These are phyloP conservation scores for Tylopilus vinaceipallidus DNA, from an alignment of 768 basidiomycete species.

Conservation along the genomic window DNA sequence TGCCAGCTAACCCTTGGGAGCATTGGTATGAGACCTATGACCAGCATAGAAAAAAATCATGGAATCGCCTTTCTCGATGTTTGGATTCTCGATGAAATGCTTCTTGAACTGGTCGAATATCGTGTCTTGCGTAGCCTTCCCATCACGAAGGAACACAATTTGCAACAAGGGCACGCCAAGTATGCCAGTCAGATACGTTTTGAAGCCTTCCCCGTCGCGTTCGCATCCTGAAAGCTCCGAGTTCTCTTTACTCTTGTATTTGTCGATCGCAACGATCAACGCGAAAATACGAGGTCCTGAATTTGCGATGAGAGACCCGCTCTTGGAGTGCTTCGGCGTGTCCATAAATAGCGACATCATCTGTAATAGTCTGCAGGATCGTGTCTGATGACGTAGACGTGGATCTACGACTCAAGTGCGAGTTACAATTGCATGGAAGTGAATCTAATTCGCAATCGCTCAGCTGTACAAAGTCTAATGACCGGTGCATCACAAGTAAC, in stretches of 20 bases:
- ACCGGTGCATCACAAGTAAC: background rate
- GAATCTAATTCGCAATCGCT: background rate
- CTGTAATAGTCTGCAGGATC: background rate
- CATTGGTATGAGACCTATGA: constrained; percentile 8
- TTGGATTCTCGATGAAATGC: constrained; percentile 10
- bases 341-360: background rate
- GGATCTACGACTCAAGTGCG: constrained; percentile 4
- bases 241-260: background rate
- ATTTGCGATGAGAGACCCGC: background rate
- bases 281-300: constrained; percentile 16
- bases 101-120: constrained; percentile 5
- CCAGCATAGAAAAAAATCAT: constrained; percentile 23
- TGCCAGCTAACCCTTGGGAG: constrained; percentile 18
- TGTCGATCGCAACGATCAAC: constrained; percentile 18
- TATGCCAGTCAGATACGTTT: constrained; percentile 4
- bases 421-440: background rate
- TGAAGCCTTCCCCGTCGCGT: constrained; percentile 16
- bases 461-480: constrained; percentile 3
- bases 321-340: background rate
- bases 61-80: constrained; percentile 11
- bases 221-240: constrained; percentile 15
- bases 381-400: background rate
- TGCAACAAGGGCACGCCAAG: constrained; percentile 13
- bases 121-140: constrained; percentile 11
- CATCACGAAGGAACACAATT: constrained; percentile 16